Evolutionary conservation across 2,329 filamentous ascomycete species (phyloP).

Genomic region (Xylariaceae sp.): DNA sequence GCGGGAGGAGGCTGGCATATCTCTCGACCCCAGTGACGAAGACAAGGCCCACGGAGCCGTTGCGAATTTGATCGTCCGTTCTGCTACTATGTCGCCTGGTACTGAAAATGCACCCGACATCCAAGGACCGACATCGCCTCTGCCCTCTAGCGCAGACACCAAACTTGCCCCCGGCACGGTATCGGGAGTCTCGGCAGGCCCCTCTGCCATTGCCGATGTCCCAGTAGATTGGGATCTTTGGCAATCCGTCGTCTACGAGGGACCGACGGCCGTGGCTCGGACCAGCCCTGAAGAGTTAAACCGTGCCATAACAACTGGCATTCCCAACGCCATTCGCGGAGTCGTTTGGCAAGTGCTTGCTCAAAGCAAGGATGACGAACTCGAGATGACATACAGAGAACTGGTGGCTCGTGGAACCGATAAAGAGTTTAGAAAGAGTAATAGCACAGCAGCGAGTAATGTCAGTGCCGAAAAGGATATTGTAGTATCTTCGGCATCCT

Average conservation of each 20-base stretch:
- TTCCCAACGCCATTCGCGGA: conserved; percentile 91
- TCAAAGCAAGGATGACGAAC: conserved; percentile 87
- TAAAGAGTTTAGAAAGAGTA: conserved; percentile 64
- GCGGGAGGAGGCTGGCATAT: conserved; percentile 65
- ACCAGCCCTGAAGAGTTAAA: conserved; percentile 89
- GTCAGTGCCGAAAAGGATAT: conserved; percentile 61
- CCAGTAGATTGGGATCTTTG: conserved; percentile 98
- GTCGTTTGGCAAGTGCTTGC: conserved; percentile 98
- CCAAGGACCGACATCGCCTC: conserved; percentile 40
- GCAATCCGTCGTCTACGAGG: conserved; percentile 94
- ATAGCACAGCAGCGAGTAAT: conserved; percentile 48
- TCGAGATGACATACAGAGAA: conserved; percentile 83
- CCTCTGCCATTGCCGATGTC: conserved; percentile 63
- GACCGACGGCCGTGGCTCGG: conserved; percentile 79
- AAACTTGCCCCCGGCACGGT: conserved; percentile 80
- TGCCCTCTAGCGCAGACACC: conserved; percentile 62
- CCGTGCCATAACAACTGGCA: conserved; percentile 84
- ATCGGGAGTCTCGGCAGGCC: conserved; percentile 73
- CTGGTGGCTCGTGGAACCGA: conserved; percentile 76
- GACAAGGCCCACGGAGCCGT: conserved; percentile 41
- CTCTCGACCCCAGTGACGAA: conserved; percentile 49
- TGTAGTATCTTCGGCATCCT: conserved; percentile 75
- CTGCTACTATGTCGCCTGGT: conserved; percentile 21
- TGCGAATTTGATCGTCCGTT: conserved; percentile 14
- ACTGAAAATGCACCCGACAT: conserved; percentile 24